phyloP scores from a whole-genome alignment of 352 stramenopile species.

The Peronospora destructor region DNA sequence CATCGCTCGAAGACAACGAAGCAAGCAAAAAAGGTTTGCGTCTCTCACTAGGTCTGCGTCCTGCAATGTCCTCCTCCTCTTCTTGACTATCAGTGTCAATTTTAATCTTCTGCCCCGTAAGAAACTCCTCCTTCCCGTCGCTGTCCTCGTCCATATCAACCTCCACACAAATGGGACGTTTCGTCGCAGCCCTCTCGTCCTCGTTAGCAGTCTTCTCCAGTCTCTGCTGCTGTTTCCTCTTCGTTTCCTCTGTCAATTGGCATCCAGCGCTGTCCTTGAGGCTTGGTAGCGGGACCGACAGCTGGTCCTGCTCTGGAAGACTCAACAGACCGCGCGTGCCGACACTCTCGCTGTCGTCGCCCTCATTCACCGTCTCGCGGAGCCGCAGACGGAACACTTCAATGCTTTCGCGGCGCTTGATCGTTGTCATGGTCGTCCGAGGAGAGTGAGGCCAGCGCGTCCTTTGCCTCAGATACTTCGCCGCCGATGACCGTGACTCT shows the following conservation, averaged over 20 bases:
- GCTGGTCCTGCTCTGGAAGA: constrained; percentile 19
- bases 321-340: constrained; percentile 16
- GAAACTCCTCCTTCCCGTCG: constrained; percentile 17
- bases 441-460: not conserved
- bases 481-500: not conserved
- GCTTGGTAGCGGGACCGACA: not conserved
- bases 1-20: constrained; percentile 21
- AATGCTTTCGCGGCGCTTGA: constrained; percentile 35
- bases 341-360: constrained; percentile 29
- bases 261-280: not conserved
- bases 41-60: constrained; percentile 15
- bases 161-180: constrained; percentile 10
- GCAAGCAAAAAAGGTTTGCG: constrained; percentile 15
- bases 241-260: not conserved
- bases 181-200: not conserved
- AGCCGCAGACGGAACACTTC: constrained; percentile 65
- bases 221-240: constrained; percentile 1
- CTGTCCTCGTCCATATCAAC: constrained; percentile 20
- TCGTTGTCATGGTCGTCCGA: constrained; percentile 12
- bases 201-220: constrained; percentile 1
- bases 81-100: constrained; percentile 16
- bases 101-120: constrained; percentile 12
- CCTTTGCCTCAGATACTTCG: not conserved
- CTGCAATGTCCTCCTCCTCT: constrained; percentile 27
- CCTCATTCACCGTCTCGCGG: constrained; percentile 60